Conservation (phyloP, 164 flowering plant genomes). For the Buxus sempervirens region DNA sequence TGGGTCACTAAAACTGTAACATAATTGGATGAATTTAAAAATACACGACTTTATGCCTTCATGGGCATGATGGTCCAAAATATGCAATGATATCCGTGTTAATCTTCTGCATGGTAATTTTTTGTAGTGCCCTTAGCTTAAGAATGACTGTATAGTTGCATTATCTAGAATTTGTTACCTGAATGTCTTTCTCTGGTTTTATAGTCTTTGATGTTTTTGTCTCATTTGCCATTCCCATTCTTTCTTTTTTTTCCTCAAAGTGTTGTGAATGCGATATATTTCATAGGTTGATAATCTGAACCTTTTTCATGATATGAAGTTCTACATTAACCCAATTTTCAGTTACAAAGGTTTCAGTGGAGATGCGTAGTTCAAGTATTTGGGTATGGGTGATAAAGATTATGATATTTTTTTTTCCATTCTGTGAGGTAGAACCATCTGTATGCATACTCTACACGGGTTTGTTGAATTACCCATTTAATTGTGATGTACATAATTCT, state of each 20-base stretch:
- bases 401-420: slow-evolving; percentile 38
- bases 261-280: slow-evolving; percentile 91
- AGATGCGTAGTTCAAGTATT: slow-evolving; percentile 50
- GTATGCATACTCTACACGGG: slow-evolving; percentile 22
- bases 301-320: slow-evolving; percentile 87
- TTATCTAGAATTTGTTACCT: too few relatives aligned
- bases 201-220: neutral
- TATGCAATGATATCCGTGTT: too few relatives aligned
- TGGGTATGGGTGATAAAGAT: slow-evolving; percentile 54
- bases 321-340: slow-evolving; percentile 72
- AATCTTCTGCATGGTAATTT: too few relatives aligned
- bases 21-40: too few relatives aligned
- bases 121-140: too few relatives aligned
- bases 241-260: slow-evolving; percentile 32
- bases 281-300: slow-evolving; percentile 93
- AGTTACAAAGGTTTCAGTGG: slow-evolving; percentile 42
- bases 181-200: too few relatives aligned
- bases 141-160: too few relatives aligned
- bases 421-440: slow-evolving; percentile 33
- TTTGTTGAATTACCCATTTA: slow-evolving; percentile 1
- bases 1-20: neutral
- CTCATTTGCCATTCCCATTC: slow-evolving; percentile 27
- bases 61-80: too few relatives aligned
- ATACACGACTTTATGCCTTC: too few relatives aligned
- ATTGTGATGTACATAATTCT: slow-evolving; percentile 20